Evolutionary conservation across 805 yeast genomes (phyloP), one percentile per base, ranked within the genome.

Genomic region (Dipodascus geniculatus): DNA sequence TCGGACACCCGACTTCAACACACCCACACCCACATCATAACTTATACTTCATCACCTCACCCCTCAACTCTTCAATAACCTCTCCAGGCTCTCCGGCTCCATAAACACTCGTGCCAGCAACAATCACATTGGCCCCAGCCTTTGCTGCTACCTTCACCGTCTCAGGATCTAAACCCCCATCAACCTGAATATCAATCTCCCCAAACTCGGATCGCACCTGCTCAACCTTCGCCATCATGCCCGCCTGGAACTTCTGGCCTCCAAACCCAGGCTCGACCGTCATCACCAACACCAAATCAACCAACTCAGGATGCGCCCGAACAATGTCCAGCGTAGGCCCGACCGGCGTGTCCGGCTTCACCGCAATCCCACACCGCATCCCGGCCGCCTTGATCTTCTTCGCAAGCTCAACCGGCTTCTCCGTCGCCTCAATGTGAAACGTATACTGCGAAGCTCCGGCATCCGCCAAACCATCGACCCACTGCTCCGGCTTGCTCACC

Each of bases 241-340:
- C 87, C 19, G 81, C 73, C 96, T 87, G 89, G 74, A 93, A 93
- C 68, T 85, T 85, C 72, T 93, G 99, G 49, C 99, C 99, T 22
- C 99, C 99, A 67, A 93, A 91, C 0, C 99, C 99, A 14, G 99
- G 99, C 72, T 93, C 99, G 35, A 93, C 98, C 1, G 99, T 93
- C 98, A 91, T 93, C 48, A 93, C 84, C 55, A 93, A 75, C n/a
- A 87, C 90, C 96, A 91, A 87, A 68, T 93, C 98, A 60, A 91
- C 74, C 44, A 38, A 38, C 4, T 16, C 44, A 6, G 44, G 44
- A 17, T 38, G 4, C 54, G 79, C 73, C 50, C 83, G 83, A 23
- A 83, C 91, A 56, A 87, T 71, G 24, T 87, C 90, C 62, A 74
- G 82, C 48, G 90, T 76, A 2, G 80, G 95, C 55, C 85, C 93